A percentile compares a stretch with the other conserved stretches of the same genome.
Conservation (phyloP, 2,329 filamentous ascomycete genomes). For the Penicillium sp. region DNA sequence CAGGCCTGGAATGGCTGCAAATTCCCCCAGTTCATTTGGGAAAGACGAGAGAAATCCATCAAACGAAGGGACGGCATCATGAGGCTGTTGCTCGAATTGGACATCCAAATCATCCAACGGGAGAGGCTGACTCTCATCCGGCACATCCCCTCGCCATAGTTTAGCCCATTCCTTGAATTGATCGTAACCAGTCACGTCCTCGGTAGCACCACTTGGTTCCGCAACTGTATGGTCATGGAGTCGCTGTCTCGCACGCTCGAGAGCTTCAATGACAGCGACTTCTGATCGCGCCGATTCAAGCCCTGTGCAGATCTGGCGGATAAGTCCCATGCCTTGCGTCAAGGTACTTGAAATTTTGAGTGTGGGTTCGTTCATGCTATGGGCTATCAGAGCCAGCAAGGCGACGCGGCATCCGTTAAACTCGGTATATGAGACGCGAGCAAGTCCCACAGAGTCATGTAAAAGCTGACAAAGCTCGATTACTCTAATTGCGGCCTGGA, state of each 20-base stretch:
- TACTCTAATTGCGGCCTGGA: constrained; percentile 49
- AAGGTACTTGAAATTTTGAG: constrained; percentile 39
- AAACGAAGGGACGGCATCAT: constrained; percentile 9
- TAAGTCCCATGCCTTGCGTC: constrained; percentile 47
- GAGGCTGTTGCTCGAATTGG: background rate
- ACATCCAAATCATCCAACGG: background rate
- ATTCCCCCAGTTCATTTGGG: constrained; percentile 14
- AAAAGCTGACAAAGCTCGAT: constrained; percentile 50
- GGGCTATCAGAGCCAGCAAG: constrained; percentile 45
- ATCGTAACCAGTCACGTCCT: constrained; percentile 45
- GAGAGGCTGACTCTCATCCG: constrained; percentile 7
- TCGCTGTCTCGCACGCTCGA: constrained; percentile 45
- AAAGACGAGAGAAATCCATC: constrained; percentile 23
- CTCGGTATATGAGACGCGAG: constrained; percentile 54
- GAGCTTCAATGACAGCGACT: constrained; percentile 49
- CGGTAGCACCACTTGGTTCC: constrained; percentile 22
- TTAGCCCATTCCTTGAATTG: constrained; percentile 50
- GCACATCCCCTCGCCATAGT: constrained; percentile 35
- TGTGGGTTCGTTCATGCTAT: constrained; percentile 27
- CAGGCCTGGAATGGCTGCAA: constrained; percentile 10
- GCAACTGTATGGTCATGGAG: constrained; percentile 31
- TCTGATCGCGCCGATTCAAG: constrained; percentile 51
- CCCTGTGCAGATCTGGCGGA: constrained; percentile 50
- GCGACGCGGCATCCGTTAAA: constrained; percentile 54
- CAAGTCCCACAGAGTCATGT: constrained; percentile 49